Conservation (phyloP, 345 rosid species). For the Ricinus communis region DNA sequence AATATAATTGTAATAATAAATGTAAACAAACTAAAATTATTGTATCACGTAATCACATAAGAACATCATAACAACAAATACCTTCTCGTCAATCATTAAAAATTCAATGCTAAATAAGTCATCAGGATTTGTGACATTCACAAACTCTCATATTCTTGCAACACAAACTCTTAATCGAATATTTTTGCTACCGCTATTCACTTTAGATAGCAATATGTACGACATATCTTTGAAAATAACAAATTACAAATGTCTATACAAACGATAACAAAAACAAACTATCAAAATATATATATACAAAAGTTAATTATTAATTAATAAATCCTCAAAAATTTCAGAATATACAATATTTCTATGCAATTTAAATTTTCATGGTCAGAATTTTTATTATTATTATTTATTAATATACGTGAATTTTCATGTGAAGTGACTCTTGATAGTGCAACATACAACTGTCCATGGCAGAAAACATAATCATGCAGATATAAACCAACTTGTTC, state of each 20-base stretch:
- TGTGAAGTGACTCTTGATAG: not conserved
- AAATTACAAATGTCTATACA: too few species aligned
- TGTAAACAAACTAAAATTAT: too few species aligned
- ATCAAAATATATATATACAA: too few species aligned
- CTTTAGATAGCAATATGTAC: too few species aligned
- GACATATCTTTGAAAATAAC: too few species aligned
- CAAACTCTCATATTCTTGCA: not conserved
- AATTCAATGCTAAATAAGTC: not conserved
- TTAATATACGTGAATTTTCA: not conserved
- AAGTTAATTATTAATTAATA: not conserved
- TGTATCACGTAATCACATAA: too few species aligned
- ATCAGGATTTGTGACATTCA: not conserved
- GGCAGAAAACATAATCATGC: not conserved
- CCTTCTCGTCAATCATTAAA: not conserved
- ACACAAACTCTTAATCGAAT: not conserved
- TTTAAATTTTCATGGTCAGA: not conserved
- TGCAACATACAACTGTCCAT: slow-evolving; percentile 7
- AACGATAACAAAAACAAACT: not conserved
- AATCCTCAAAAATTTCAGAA: not conserved
- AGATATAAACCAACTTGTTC: not conserved
- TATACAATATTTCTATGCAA: not conserved
- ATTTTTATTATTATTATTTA: not conserved
- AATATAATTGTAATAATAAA: too few species aligned
- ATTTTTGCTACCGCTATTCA: not conserved
- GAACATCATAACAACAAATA: too few species aligned